Base-by-base conservation (phyloP, 306 rosid genomes). In the Casuarina equisetifolia region DNA sequence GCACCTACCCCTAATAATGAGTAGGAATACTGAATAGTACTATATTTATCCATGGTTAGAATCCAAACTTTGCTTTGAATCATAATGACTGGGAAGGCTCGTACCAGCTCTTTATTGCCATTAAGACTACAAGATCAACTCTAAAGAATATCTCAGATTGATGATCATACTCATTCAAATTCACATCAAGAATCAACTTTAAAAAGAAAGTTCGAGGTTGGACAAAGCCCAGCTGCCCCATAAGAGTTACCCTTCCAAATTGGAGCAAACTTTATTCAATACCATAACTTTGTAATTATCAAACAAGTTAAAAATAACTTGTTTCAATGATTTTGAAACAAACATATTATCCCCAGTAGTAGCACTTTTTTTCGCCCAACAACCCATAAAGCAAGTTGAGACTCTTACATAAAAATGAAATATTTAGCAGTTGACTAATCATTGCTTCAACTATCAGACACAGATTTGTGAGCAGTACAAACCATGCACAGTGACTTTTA, bases 401-500 rank as follows among this genome's bases (percentile, higher is more conserved):
- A 78, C 39, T 72, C 70, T 68, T 63, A 64, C 43, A 63, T n/a
- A n/a, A 77, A 76, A 85, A 83, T 69, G 63, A 82, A 83, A 68
- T 50, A 76, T 48, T 46, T 76, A 80, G 64, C 66, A 80, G 35
- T 54, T 59, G 38, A 74, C 48, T 42, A 15, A 20, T 63, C 58
- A 44, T 66, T 45, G 75, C 61, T 69, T 61, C 76, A 58, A 69
- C 73, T n/a, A 79, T 17, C 48, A 82, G 81, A 75, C 49, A 79
- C 36, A 82, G 76, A 84, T 57, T 49, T 69, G 62, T 74, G 20
- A 79, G 43, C 62, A 75, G 77, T 77, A 80, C 88, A 67, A 87
- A 95, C 98, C 98, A 76, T 85, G 97, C 68, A 86, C 93, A 64
- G 97, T 88, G 79, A 95, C 88, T 71, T 79, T 88, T 55, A 95